Percentiles rank a stretch among this genome's conserved stretches.
Evolutionary conservation across 495 filamentous ascomycete genomes (phyloP).

Genomic region (Hypoxylon fuscum): DNA sequence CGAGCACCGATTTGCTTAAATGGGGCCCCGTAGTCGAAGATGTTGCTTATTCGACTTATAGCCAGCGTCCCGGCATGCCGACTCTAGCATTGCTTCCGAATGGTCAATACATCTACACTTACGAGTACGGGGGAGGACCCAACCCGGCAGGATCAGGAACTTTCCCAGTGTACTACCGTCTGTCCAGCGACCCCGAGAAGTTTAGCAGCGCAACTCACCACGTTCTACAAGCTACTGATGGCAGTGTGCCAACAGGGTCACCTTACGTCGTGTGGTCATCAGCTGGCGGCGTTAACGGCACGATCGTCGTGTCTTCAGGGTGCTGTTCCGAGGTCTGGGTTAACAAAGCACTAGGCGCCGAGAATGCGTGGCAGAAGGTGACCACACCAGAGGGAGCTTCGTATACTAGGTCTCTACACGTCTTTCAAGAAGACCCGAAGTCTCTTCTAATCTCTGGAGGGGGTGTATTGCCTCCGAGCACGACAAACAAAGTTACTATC

Average conservation of each 20-base stretch:
- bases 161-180: slow-evolving; percentile 66
- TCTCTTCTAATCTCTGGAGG: slow-evolving; percentile 56
- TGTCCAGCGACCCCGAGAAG: slow-evolving; percentile 59
- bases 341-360: slow-evolving; percentile 64
- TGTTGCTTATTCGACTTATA: slow-evolving; percentile 66
- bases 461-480: slow-evolving; percentile 51
- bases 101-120: slow-evolving; percentile 68
- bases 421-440: slow-evolving; percentile 50
- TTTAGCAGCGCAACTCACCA: slow-evolving; percentile 57
- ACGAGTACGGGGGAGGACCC: slow-evolving; percentile 68
- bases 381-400: slow-evolving; percentile 55
- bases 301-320: slow-evolving; percentile 65
- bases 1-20: slow-evolving; percentile 61
- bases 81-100: slow-evolving; percentile 66
- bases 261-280: slow-evolving; percentile 66
- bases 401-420: slow-evolving; percentile 62
- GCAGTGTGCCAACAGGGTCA: slow-evolving; percentile 60
- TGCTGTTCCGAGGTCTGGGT: slow-evolving; percentile 63
- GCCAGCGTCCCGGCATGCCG: slow-evolving; percentile 74
- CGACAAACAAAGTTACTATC: slow-evolving; percentile 52
- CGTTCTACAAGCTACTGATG: slow-evolving; percentile 55
- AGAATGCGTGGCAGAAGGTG: slow-evolving; percentile 60
- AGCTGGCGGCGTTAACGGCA: slow-evolving; percentile 64
- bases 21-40: slow-evolving; percentile 71
- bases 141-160: slow-evolving; percentile 39